Conservation (phyloP, 2,329 filamentous ascomycete genomes). For the Mycosphaerella sp. region DNA sequence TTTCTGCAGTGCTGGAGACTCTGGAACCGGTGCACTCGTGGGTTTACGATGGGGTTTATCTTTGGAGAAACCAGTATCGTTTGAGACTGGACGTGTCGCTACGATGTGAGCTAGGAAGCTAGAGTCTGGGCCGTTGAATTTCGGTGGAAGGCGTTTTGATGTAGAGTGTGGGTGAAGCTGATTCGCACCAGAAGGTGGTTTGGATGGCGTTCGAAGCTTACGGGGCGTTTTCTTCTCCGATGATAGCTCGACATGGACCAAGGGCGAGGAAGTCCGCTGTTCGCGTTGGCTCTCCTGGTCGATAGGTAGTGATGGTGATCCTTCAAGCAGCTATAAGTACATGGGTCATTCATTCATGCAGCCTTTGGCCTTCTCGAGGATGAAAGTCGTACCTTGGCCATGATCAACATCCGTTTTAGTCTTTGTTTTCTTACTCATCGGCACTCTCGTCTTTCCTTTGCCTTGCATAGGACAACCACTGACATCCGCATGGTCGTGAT, state of each 20-base stretch:
- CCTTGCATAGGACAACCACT: slow-evolving; percentile 17
- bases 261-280: background rate
- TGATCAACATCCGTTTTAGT: background rate
- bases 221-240: slow-evolving; percentile 24
- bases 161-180: background rate
- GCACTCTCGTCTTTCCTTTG: slow-evolving; percentile 17
- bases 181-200: background rate
- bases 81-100: background rate
- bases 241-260: slow-evolving; percentile 16
- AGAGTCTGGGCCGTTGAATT: slow-evolving; percentile 7
- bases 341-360: slow-evolving; percentile 2
- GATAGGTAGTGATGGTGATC: background rate
- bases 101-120: background rate
- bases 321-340: slow-evolving; percentile 22
- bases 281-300: background rate
- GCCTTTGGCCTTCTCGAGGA: background rate
- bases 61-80: background rate
- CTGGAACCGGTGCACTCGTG: no score
- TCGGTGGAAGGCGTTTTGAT: background rate
- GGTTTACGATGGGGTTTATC: background rate
- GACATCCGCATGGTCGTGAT: slow-evolving; percentile 46
- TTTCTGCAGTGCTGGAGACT: no score
- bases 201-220: slow-evolving; percentile 18
- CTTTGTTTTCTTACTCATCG: background rate
- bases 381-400: slow-evolving; percentile 14